Base-by-base conservation (phyloP, 2,329 filamentous ascomycete species). In the Sclerotinia nivalis region DNA sequence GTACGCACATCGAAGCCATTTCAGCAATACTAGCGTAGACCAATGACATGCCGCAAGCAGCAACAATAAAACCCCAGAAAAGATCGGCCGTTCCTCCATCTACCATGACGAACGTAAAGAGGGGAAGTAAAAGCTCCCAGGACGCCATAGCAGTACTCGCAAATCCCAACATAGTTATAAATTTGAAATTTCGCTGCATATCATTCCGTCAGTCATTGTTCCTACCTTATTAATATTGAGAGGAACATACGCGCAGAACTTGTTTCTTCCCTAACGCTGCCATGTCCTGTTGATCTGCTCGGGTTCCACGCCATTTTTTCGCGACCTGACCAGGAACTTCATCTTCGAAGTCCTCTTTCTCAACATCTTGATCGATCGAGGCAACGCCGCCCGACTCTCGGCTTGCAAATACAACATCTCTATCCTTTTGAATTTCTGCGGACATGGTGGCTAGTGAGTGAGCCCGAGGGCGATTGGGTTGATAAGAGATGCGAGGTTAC, bases 101-200 rank as follows among this genome's bases (percentile, higher is more conserved):
- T 6, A 70, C 49, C 54, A 73, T 47, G 40, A 58, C 66, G 56
- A 71, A 72, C 8, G 59, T 31, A 10, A 69, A 70, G 9, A 69
- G 70, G 37, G 79, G 75, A 45, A 82, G 75, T 6, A 80, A 74
- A 56, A 80, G 77, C 72, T 83, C 81, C 81, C 82, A 83, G 4
- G 80, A 82, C 18, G 78, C 77, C 75, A 81, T 81, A 43, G 82
- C 75, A n/a, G 81, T 80, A 61, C 79, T 79, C 0, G 80, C 78
- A 70, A 83, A 83, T 13, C 81, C 81, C 20, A 83, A 74, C 31
- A 80, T 82, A 10, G 78, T 79, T 68, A 80, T 73, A 70, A 80
- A 80, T 22, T 79, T 76, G 72, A 82, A 83, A 71, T 79, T 81
- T 60, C 80, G 73, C 76, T 80, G 56, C 18, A 34, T 37, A 31